Percentiles rank a stretch among this genome's conserved stretches.
Conservation (phyloP, 2,329 filamentous ascomycete species). For the Beauveria varroae region DNA sequence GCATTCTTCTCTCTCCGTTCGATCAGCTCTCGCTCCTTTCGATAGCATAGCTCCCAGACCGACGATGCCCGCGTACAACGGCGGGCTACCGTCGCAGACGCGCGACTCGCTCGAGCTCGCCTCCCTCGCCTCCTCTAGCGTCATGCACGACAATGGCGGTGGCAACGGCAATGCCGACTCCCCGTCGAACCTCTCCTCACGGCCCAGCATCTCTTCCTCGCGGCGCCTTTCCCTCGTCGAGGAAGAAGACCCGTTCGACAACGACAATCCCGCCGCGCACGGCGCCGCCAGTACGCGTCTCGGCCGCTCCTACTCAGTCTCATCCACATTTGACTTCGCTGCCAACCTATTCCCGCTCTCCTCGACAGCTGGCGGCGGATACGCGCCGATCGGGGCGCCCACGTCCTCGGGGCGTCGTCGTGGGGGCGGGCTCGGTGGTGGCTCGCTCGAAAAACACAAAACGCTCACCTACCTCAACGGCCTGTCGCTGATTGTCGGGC, state of each 20-base stretch:
- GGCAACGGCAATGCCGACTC: conserved; percentile 16
- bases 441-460: conserved; percentile 90
- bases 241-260: conserved; percentile 68
- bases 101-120: conserved; percentile 96
- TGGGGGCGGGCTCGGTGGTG: conserved; percentile 55
- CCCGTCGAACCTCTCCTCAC: conserved; percentile 58
- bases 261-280: conserved; percentile 43
- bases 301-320: conserved; percentile 74
- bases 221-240: conserved; percentile 76
- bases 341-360: conserved; percentile 87
- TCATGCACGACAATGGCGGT: conserved; percentile 42
- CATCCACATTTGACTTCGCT: conserved; percentile 93
- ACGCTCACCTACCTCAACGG: conserved; percentile 93
- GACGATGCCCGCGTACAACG: conserved; percentile 8
- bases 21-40: not conserved
- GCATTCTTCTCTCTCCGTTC: not conserved
- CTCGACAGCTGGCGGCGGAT: conserved; percentile 63
- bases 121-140: conserved; percentile 79
- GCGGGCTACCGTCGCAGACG: conserved; percentile 37
- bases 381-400: conserved; percentile 78
- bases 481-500: conserved; percentile 77
- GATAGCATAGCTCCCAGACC: not conserved
- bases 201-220: conserved; percentile 86
- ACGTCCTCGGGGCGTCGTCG: conserved; percentile 42
- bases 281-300: conserved; percentile 17